These are phyloP conservation scores for Diaporthe sp. DNA, from an alignment of 2,329 filamentous ascomycete species.

Conservation along the genomic window DNA sequence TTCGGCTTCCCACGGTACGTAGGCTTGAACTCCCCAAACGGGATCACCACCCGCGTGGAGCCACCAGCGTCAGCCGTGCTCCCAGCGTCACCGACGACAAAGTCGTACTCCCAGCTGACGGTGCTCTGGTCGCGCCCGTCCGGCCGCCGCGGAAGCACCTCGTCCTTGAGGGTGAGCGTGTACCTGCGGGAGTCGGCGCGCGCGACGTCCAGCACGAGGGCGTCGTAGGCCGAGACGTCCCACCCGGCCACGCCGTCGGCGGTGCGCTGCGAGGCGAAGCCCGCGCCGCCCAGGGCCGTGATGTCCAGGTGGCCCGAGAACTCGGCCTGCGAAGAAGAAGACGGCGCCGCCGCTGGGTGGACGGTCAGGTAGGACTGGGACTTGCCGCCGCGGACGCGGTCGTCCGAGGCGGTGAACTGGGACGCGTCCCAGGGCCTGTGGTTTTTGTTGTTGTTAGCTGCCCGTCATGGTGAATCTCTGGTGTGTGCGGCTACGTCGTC, in stretches of 20 bases:
- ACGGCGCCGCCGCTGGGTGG: not conserved
- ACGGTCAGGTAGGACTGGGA: slow-evolving; percentile 66
- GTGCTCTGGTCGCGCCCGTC: slow-evolving; percentile 80
- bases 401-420: slow-evolving; percentile 77
- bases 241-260: slow-evolving; percentile 45
- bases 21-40: slow-evolving; percentile 75
- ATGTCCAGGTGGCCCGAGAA: slow-evolving; percentile 73
- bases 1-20: slow-evolving; percentile 80
- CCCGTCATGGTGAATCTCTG: not conserved
- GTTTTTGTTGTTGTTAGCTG: not conserved
- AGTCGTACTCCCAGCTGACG: slow-evolving; percentile 81
- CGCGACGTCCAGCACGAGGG: slow-evolving; percentile 72
- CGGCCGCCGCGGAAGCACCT: slow-evolving; percentile 66
- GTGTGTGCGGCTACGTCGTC: not conserved
- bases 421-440: slow-evolving; percentile 36
- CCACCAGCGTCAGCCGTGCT: too few species aligned
- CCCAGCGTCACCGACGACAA: slow-evolving; percentile 50
- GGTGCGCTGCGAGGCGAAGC: slow-evolving; percentile 84
- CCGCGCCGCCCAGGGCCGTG: slow-evolving; percentile 78
- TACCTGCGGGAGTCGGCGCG: slow-evolving; percentile 74
- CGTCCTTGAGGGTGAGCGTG: slow-evolving; percentile 81
- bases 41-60: slow-evolving; percentile 62
- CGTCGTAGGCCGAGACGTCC: slow-evolving; percentile 52
- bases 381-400: slow-evolving; percentile 81
- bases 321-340: slow-evolving; percentile 36